Percentiles rank a stretch among this genome's conserved stretches.
These are phyloP conservation scores for Talaromyces rugulosus DNA, from an alignment of 2,329 filamentous ascomycete genomes.

Conservation along the genomic window DNA sequence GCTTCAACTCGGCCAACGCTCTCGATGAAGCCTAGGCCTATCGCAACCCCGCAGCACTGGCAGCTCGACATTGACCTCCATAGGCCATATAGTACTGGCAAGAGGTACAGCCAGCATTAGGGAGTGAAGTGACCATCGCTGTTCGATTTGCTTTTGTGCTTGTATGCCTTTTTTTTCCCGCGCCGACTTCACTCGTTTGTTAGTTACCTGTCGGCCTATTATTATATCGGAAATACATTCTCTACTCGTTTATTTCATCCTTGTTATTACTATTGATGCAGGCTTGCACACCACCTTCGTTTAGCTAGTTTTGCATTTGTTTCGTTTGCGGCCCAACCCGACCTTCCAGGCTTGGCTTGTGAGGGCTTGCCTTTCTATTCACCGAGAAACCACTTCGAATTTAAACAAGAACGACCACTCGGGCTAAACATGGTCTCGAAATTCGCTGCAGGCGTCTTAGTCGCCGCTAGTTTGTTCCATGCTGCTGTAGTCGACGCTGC, in stretches of 20 bases:
- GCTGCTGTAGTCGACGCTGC: neutral
- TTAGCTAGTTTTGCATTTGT: neutral
- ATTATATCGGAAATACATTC: neutral
- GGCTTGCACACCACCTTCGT: neutral
- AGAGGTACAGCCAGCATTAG: neutral
- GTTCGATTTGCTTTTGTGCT: neutral
- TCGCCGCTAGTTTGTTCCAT: neutral
- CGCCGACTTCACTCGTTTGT: neutral
- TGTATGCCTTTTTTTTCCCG: neutral
- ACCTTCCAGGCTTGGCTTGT: neutral
- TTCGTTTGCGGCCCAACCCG: neutral
- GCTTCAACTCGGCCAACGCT: neutral
- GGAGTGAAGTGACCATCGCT: neutral
- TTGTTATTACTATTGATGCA: neutral
- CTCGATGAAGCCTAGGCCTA: neutral
- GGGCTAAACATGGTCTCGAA: neutral
- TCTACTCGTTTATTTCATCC: neutral
- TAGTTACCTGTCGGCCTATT: neutral
- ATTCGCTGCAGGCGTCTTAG: neutral
- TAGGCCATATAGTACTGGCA: neutral
- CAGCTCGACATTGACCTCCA: neutral
- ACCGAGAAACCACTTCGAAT: neutral
- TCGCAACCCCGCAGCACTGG: neutral
- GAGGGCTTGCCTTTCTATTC: neutral
- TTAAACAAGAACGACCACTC: neutral